A percentile compares a stretch with the other conserved stretches of the same genome.
phyloP scores from a whole-genome alignment of 2,329 filamentous ascomycete genomes.

The Epichloe elymi region DNA sequence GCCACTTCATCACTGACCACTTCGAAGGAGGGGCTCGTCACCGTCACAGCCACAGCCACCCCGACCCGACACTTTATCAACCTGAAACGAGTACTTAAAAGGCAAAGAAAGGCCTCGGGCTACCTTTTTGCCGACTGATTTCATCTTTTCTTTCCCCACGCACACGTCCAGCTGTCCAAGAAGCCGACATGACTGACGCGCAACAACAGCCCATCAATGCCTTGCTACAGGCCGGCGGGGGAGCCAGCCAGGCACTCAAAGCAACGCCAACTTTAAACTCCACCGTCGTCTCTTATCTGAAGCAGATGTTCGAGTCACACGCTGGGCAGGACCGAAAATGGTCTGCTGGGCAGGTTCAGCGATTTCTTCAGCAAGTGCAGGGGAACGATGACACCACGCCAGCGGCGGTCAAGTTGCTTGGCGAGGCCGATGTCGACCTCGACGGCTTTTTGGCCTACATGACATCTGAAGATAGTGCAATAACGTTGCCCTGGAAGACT shows the following conservation, averaged over 20 bases:
- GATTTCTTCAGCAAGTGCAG: slow-evolving; percentile 35
- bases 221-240: slow-evolving; percentile 33
- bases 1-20: neutral
- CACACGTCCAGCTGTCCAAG: neutral
- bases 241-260: slow-evolving; percentile 28
- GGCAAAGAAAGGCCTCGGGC: neutral
- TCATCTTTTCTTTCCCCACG: neutral
- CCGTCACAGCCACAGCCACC: neutral
- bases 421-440: slow-evolving; percentile 28
- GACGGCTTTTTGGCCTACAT: slow-evolving; percentile 41
- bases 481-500: slow-evolving; percentile 25
- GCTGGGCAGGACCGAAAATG: slow-evolving; percentile 29
- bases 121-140: neutral
- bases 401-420: slow-evolving; percentile 14
- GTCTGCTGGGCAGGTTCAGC: slow-evolving; percentile 29
- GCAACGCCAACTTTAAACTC: slow-evolving; percentile 28
- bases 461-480: slow-evolving; percentile 33
- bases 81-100: neutral
- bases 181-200: slow-evolving; percentile 1
- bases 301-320: slow-evolving; percentile 32
- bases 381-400: slow-evolving; percentile 22
- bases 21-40: neutral
- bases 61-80: neutral
- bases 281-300: slow-evolving; percentile 28
- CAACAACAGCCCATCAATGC: slow-evolving; percentile 11